phyloP scores from a whole-genome alignment of 352 stramenopile species.

The Pythium rhizo-oryzae region DNA sequence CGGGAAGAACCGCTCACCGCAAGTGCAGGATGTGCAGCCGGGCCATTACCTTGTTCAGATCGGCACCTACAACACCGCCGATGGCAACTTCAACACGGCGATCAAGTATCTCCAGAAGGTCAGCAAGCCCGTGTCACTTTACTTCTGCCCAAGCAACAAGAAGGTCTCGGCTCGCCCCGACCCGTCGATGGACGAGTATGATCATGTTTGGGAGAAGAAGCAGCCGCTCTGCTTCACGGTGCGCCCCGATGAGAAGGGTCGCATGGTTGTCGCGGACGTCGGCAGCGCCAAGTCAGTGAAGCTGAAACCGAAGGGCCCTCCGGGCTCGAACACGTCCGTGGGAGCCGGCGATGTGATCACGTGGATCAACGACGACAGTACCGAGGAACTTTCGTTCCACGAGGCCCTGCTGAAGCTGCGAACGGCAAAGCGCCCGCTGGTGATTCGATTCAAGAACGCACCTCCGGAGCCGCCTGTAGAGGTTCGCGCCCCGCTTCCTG shows the following conservation, averaged over 20 bases:
- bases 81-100: slow-evolving; percentile 88
- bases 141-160: slow-evolving; percentile 84
- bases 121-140: slow-evolving; percentile 82
- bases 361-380: slow-evolving; percentile 87
- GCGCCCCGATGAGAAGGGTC: slow-evolving; percentile 55
- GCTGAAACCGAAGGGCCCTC: slow-evolving; percentile 67
- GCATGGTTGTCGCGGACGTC: slow-evolving; percentile 83
- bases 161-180: slow-evolving; percentile 77
- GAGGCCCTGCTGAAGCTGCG: slow-evolving; percentile 84
- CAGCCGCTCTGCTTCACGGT: slow-evolving; percentile 85
- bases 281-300: slow-evolving; percentile 88
- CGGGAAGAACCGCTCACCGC: slow-evolving; percentile 85
- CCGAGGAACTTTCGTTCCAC: slow-evolving; percentile 76
- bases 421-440: slow-evolving; percentile 77
- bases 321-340: slow-evolving; percentile 47
- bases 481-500: slow-evolving; percentile 18
- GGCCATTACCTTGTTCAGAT: slow-evolving; percentile 90
- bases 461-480: slow-evolving; percentile 47
- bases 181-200: slow-evolving; percentile 69
- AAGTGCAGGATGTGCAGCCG: slow-evolving; percentile 86
- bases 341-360: slow-evolving; percentile 63
- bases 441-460: slow-evolving; percentile 85
- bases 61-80: slow-evolving; percentile 78
- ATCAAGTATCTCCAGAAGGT: slow-evolving; percentile 91
- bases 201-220: slow-evolving; percentile 91